Evolutionary conservation across 106 monocot genomes (phyloP), one percentile per base, ranked within the genome.

Genomic region (Phalaenopsis aphrodite): DNA sequence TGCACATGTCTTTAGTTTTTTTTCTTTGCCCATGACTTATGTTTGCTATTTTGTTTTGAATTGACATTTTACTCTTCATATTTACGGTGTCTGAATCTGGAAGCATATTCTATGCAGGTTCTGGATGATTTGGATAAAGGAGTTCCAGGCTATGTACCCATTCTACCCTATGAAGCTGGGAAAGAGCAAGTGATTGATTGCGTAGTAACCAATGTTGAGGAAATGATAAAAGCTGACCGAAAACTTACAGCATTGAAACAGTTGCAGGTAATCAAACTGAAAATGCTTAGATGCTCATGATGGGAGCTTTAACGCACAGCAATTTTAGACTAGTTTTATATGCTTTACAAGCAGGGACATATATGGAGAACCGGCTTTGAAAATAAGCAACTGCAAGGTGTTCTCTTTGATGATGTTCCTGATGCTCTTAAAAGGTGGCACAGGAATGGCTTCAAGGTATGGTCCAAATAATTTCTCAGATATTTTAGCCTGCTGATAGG

Each of bases 311-410:
- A 17, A 9, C 23, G 21, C 37, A 48, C 18, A 23, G 37, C 9
- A 45, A n/a, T 11, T 19, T 52, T 14, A 52, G 52, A 0, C 24
- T 81, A 21, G 64, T 24, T 21, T 65, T 24, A 4, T 65, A 68
- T 49, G 88, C 49, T 65, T 17, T 43, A 41, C 56, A 77, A 81
- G 42, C 87, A 96, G 96, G 96, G 96, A 43, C 96, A 92, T 87
- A 91, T 96, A 80, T 96, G 96, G 96, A 93, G 93, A 84, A 93
- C 91, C 85, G 96, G 96, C 17, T 96, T 81, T 82, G 82, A 92
- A 64, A 91, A 80, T 42, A 92, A 87, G 72, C 93, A 93, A 65
- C 79, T 96, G 46, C 75, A 87, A 67, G 96, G 91, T 75, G 82
- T 91, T 79, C 87, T 96, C 56, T 96, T 86, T 81, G 90, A 96